phyloP scores from a whole-genome alignment of 2,329 filamentous ascomycete genomes.

The Talaromyces sp. region DNA sequence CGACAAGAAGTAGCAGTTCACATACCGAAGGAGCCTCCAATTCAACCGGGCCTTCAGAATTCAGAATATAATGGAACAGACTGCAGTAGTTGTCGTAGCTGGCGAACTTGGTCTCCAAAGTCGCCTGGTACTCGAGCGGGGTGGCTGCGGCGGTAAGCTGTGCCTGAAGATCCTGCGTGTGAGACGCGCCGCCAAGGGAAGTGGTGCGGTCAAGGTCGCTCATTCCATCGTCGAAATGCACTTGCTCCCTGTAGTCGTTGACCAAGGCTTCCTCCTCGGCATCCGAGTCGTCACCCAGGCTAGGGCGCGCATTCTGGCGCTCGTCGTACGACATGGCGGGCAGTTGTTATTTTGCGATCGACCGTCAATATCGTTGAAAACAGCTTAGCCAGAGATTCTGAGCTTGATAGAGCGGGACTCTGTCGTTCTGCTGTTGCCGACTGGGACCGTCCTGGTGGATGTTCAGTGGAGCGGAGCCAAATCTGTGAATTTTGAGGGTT shows the following conservation, averaged over 20 bases:
- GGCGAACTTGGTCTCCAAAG: constrained; percentile 93
- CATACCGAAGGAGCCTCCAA: constrained; percentile 92
- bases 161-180: constrained; percentile 87
- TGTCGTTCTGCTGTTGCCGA: neutral
- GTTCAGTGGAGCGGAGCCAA: constrained; percentile 27
- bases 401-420: neutral
- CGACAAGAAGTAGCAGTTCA: constrained; percentile 18
- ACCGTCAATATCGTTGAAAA: neutral
- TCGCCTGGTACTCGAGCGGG: constrained; percentile 91
- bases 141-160: constrained; percentile 87
- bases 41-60: constrained; percentile 98
- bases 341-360: neutral
- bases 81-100: constrained; percentile 99
- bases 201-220: constrained; percentile 72
- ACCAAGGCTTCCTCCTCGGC: constrained; percentile 93
- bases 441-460: constrained; percentile 21
- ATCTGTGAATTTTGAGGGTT: constrained; percentile 41
- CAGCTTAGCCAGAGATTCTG: constrained; percentile 17
- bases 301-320: constrained; percentile 36
- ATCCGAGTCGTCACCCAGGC: constrained; percentile 74
- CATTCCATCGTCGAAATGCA: constrained; percentile 85
- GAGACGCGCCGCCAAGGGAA: constrained; percentile 64
- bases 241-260: constrained; percentile 93
- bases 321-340: constrained; percentile 42
- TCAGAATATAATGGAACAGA: constrained; percentile 97